Evolutionary conservation across 495 filamentous ascomycete species (phyloP).

Genomic region (Aspergillus bertholletiae): DNA sequence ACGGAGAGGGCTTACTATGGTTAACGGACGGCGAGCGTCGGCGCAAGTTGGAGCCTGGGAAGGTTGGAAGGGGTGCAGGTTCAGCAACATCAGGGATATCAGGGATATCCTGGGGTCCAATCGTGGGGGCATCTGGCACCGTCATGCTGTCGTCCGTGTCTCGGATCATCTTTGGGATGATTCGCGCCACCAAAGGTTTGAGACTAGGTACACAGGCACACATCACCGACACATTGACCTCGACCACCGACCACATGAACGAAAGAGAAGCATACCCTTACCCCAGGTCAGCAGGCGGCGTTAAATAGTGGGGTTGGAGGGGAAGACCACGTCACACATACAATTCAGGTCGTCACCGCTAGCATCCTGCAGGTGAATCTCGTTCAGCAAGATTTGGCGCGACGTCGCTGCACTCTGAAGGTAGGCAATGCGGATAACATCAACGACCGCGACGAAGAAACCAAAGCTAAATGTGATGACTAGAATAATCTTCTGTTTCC

Average conservation of each 20-base stretch:
- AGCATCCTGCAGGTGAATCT: slow-evolving; percentile 31
- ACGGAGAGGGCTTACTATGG: slow-evolving; percentile 12
- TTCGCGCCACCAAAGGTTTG: slow-evolving; percentile 75
- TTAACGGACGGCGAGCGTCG: not conserved
- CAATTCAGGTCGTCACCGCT: slow-evolving; percentile 53
- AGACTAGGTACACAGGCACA: slow-evolving; percentile 85
- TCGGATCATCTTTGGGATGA: slow-evolving; percentile 69
- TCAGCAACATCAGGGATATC: slow-evolving; percentile 4
- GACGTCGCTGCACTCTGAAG: slow-evolving; percentile 66
- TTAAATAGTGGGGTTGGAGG: not conserved
- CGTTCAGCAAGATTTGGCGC: slow-evolving; percentile 25
- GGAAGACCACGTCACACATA: slow-evolving; percentile 17
- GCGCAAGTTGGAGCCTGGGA: not conserved
- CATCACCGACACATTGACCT: slow-evolving; percentile 85
- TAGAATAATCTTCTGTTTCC: slow-evolving; percentile 78
- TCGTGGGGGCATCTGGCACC: slow-evolving; percentile 9
- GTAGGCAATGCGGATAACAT: slow-evolving; percentile 86
- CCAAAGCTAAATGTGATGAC: slow-evolving; percentile 79
- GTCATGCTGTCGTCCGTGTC: slow-evolving; percentile 35
- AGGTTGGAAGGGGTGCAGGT: not conserved
- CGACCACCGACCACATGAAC: slow-evolving; percentile 90
- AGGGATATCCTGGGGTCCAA: slow-evolving; percentile 13
- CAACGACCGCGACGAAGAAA: slow-evolving; percentile 81
- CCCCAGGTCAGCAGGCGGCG: not conserved
- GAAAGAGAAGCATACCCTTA: slow-evolving; percentile 74